Evolutionary conservation across 1,139 yeast genomes (phyloP), one percentile per base, ranked within the genome.

Genomic region (Schizosaccharomyces versatilis): DNA sequence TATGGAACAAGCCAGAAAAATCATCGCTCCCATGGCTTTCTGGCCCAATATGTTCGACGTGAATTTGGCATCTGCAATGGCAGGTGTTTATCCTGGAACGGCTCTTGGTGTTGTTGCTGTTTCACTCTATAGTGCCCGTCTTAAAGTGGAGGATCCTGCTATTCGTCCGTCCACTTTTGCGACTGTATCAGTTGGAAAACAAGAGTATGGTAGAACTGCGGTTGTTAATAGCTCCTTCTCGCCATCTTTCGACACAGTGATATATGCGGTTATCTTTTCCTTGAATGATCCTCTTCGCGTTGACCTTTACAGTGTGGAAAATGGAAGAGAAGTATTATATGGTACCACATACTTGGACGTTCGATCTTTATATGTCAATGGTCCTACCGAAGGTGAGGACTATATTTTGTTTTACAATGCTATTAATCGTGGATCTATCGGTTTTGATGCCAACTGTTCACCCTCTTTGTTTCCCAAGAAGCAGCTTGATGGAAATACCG

Each of bases 161-260:
- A 88, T 85, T 59, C 83, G 95, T 17, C 75, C 86, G 61, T 96
- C 90, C 66, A 97, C 98, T 9, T 90, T 84, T 68, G 74, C 86
- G 60, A 75, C 80, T 14, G 74, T 83, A 59, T 17, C 47, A 17
- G 24, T 53, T 40, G 63, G 65, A 57, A 71, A 71, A 58, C 73
- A 70, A 55, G 74, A 73, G 19, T 74, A 77, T 24, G 93, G 81
- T 9, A 76, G 80, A 62, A 81, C 95, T 5, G 74, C 77, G 55
- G 74, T 77, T 61, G 80, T 79, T 61, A 67, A 71, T 54, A 79
- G 84, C 61, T 81, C 94, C 10, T 68, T 70, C 60, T 68, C 71
- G 48, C 97, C 98, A 10, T 75, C 73, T 12, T 90, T 95, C 94
- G 78, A 88, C 64, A 90, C 90, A 70, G 80, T 79, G 12, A 68